Evolutionary conservation across 2,329 filamentous ascomycete genomes (phyloP).

Genomic region (Aspergillus awamori): DNA sequence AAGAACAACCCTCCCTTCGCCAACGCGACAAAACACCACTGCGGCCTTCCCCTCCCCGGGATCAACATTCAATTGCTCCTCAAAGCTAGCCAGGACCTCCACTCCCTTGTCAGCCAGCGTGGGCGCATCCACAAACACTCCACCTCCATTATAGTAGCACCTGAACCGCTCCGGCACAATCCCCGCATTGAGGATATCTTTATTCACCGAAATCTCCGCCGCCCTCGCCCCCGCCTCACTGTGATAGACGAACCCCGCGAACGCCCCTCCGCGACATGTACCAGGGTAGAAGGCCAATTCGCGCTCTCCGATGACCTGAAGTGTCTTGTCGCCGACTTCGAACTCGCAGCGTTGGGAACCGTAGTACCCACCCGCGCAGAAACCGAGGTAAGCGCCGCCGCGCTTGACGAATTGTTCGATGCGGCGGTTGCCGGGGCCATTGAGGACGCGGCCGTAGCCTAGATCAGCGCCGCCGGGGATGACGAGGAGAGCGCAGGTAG

Average conservation of each 20-base stretch:
- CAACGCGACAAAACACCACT: conserved; percentile 79
- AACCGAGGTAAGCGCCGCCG: conserved; percentile 83
- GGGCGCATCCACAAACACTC: conserved; percentile 82
- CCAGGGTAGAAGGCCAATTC: conserved; percentile 90
- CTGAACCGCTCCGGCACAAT: conserved; percentile 64
- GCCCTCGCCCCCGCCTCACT: conserved; percentile 83
- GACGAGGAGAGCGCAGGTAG: conserved; percentile 84
- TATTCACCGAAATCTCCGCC: conserved; percentile 66
- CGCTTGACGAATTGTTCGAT: conserved; percentile 84
- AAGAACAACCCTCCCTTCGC: conserved; percentile 75
- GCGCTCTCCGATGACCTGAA: conserved; percentile 83
- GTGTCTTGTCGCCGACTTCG: conserved; percentile 75
- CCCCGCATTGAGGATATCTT: conserved; percentile 58
- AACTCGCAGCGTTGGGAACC: conserved; percentile 83
- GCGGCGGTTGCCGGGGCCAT: conserved; percentile 81
- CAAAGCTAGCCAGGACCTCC: conserved; percentile 80
- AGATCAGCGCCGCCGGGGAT: conserved; percentile 94
- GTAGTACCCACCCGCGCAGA: conserved; percentile 96
- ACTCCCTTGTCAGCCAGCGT: conserved; percentile 66
- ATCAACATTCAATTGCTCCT: conserved; percentile 73
- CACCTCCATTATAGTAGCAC: conserved; percentile 92
- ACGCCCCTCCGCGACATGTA: conserved; percentile 81
- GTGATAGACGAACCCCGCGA: conserved; percentile 85
- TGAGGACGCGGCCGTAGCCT: conserved; percentile 83
- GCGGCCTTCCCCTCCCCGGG: conserved; percentile 74